These are phyloP conservation scores for Dactylellina cionopaga DNA, from an alignment of 2,329 filamentous ascomycete species.

Conservation along the genomic window DNA sequence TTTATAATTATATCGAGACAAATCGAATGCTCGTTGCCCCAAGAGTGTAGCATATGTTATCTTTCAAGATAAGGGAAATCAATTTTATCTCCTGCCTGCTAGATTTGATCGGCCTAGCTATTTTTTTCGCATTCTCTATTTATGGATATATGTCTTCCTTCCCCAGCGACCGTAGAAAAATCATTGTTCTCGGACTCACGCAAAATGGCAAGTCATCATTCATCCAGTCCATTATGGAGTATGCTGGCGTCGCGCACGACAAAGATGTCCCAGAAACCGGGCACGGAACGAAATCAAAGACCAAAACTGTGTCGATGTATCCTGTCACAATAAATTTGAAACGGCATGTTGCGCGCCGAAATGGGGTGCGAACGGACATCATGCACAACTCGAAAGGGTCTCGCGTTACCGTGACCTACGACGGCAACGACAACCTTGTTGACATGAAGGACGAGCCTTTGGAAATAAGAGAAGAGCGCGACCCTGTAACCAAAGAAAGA, in stretches of 20 bases:
- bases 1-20: too few species aligned
- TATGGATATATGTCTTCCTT: too few species aligned
- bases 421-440: background rate
- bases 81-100: too few species aligned
- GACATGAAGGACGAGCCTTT: background rate
- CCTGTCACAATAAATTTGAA: background rate
- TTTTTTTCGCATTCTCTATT: too few species aligned
- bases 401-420: conserved; percentile 6
- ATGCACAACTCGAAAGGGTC: conserved; percentile 17
- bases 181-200: conserved; percentile 32
- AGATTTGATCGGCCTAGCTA: too few species aligned
- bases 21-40: too few species aligned
- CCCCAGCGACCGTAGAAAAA: conserved; percentile 9
- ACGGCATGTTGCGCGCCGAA: background rate
- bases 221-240: conserved; percentile 14
- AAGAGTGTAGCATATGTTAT: too few species aligned
- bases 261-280: background rate
- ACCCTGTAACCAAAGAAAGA: conserved; percentile 2
- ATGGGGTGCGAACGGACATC: conserved; percentile 1
- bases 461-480: background rate
- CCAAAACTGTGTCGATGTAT: conserved; percentile 18
- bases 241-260: background rate
- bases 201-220: conserved; percentile 36
- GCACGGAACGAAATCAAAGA: conserved; percentile 12
- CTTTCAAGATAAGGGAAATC: too few species aligned